Evolutionary conservation across 106 monocot genomes (phyloP).

Genomic region (Phalaenopsis equestris): DNA sequence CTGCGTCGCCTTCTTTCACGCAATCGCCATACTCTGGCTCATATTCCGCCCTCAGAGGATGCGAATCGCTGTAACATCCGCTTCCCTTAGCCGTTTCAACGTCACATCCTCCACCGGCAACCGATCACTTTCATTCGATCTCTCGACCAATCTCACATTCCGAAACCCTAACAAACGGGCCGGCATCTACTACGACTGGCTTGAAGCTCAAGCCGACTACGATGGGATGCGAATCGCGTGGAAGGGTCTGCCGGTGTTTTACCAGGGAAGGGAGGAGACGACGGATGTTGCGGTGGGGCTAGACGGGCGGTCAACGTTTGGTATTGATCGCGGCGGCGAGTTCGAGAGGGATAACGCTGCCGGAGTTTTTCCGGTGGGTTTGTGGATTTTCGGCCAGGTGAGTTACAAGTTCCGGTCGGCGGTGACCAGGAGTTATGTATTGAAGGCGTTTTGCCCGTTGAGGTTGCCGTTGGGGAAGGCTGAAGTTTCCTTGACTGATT

Average conservation of each 20-base stretch:
- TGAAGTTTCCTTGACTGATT: not conserved
- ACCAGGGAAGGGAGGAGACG: slow-evolving; percentile 9
- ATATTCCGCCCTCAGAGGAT: slow-evolving; percentile 20
- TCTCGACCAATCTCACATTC: slow-evolving; percentile 22
- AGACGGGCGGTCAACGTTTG: not conserved
- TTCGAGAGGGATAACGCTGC: too few species aligned
- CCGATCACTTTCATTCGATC: slow-evolving; percentile 24
- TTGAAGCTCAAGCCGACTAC: slow-evolving; percentile 32
- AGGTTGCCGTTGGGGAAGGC: slow-evolving; percentile 1
- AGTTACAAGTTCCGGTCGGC: slow-evolving; percentile 4
- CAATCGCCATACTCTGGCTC: slow-evolving; percentile 28
- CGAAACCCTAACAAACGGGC: slow-evolving; percentile 43
- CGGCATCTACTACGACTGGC: slow-evolving; percentile 38
- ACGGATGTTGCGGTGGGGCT: not conserved
- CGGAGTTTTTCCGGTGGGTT: too few species aligned
- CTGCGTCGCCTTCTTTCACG: slow-evolving; percentile 16
- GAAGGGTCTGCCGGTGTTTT: slow-evolving; percentile 11
- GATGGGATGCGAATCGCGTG: slow-evolving; percentile 11
- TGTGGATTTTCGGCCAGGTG: not conserved
- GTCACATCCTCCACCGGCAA: slow-evolving; percentile 8
- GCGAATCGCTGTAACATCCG: slow-evolving; percentile 17
- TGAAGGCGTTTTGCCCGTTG: not conserved
- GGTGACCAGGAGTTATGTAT: not conserved
- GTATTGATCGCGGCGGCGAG: too few species aligned
- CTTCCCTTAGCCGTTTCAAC: slow-evolving; percentile 28